A percentile compares a stretch with the other conserved stretches of the same genome.
Conservation (phyloP, 2,329 filamentous ascomycete genomes). For the Colletotrichum eleusines region DNA sequence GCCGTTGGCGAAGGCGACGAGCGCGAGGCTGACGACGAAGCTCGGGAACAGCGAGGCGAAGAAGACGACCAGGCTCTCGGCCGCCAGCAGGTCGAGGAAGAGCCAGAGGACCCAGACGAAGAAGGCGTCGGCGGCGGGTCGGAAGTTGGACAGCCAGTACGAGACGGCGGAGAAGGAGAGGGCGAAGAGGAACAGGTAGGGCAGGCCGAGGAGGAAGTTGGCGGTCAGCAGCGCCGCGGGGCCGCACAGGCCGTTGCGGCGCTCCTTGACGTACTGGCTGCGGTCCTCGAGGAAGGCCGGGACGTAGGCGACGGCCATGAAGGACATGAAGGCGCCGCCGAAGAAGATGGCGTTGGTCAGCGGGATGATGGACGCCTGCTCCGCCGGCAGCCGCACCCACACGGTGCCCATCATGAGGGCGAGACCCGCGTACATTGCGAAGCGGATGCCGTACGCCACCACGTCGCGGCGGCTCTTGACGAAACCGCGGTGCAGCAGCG, state of each 20-base stretch:
- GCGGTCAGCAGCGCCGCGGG: constrained; percentile 78
- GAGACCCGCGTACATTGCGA: constrained; percentile 81
- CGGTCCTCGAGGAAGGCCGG: constrained; percentile 86
- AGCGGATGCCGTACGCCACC: constrained; percentile 84
- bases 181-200: constrained; percentile 83
- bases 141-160: constrained; percentile 86
- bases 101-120: constrained; percentile 86
- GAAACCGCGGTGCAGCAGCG: constrained; percentile 81
- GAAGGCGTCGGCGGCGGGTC: constrained; percentile 73
- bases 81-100: constrained; percentile 85
- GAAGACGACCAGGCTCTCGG: constrained; percentile 85
- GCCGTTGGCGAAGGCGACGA: constrained; percentile 88
- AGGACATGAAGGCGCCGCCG: constrained; percentile 80
- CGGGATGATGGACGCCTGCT: constrained; percentile 81
- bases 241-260: constrained; percentile 84
- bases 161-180: constrained; percentile 79
- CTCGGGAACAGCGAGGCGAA: constrained; percentile 79
- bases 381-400: constrained; percentile 78
- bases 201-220: constrained; percentile 86
- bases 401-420: constrained; percentile 92
- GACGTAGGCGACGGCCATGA: constrained; percentile 88
- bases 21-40: constrained; percentile 83
- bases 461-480: constrained; percentile 89
- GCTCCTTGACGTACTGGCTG: constrained; percentile 79
- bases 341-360: constrained; percentile 88